Evolutionary conservation across 805 yeast genomes (phyloP).

Genomic region (Yamadazyma insecticola): DNA sequence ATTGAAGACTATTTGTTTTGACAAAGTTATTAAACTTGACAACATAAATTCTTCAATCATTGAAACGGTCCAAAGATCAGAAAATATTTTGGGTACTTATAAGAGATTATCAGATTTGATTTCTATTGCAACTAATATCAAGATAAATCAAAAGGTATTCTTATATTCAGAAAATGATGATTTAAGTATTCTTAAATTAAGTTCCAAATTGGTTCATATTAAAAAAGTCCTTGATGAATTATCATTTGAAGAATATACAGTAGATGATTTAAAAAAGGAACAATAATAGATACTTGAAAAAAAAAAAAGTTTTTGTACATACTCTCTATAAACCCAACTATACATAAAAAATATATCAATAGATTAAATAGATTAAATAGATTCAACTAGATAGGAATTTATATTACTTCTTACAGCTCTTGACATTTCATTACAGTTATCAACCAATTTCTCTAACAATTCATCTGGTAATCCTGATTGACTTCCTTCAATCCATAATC

Average conservation of each 20-base stretch:
- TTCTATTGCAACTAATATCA: conserved; percentile 30
- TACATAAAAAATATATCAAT: no score
- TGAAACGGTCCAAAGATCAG: conserved; percentile 19
- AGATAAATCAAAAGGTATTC: conserved; percentile 35
- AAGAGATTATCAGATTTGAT: conserved; percentile 22
- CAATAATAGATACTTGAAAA: not conserved
- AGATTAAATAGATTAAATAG: not conserved
- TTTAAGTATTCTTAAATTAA: conserved; percentile 24
- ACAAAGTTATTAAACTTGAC: conserved; percentile 22
- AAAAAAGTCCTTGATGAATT: conserved; percentile 33
- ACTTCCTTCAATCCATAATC: conserved; percentile 47
- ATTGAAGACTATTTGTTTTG: conserved; percentile 28
- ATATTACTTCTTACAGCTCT: conserved; percentile 39
- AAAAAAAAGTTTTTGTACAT: not conserved
- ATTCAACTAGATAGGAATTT: conserved; percentile 35
- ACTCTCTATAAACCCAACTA: no score
- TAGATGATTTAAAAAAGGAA: not conserved
- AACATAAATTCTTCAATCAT: conserved; percentile 24
- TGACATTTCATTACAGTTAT: conserved; percentile 43
- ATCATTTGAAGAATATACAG: conserved; percentile 13
- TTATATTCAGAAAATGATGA: conserved; percentile 19
- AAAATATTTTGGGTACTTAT: conserved; percentile 26
- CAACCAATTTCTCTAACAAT: conserved; percentile 31
- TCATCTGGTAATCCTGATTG: conserved; percentile 10
- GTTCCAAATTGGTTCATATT: conserved; percentile 30